A percentile compares a stretch with the other conserved stretches of the same genome.
phyloP scores from a whole-genome alignment of 2,329 filamentous ascomycete genomes.

The Colletotrichum lentis region DNA sequence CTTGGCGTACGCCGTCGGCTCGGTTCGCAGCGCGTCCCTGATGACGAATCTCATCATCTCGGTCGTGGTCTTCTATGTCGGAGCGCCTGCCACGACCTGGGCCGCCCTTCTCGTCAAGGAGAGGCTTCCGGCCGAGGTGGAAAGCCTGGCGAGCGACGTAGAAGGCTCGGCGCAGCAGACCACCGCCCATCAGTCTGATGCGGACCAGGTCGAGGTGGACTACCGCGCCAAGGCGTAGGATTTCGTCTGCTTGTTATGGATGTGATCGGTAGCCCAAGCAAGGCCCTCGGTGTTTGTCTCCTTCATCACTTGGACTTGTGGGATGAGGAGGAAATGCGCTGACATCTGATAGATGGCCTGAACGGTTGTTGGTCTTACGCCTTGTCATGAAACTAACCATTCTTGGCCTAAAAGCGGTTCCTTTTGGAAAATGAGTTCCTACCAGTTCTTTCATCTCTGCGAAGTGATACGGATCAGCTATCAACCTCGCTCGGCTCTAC shows the following conservation, averaged over 20 bases:
- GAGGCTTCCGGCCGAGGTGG: conserved; percentile 14
- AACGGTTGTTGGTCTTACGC: too few species aligned
- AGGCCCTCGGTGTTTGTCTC: background rate
- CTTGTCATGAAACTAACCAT: too few species aligned
- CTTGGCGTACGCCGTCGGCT: conserved; percentile 58
- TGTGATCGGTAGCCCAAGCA: too few species aligned
- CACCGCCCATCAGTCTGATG: background rate
- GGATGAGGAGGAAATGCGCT: too few species aligned
- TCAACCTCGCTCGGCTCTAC: too few species aligned
- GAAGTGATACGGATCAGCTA: too few species aligned
- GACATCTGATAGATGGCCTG: too few species aligned
- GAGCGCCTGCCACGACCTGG: conserved; percentile 22
- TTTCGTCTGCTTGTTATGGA: background rate
- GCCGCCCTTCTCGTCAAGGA: conserved; percentile 19
- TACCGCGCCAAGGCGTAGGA: background rate
- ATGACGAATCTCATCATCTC: conserved; percentile 56
- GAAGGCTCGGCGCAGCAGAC: background rate
- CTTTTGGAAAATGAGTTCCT: too few species aligned
- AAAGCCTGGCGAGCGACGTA: background rate
- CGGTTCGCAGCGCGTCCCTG: conserved; percentile 55
- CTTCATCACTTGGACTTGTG: too few species aligned
- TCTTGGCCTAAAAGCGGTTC: too few species aligned
- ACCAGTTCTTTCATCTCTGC: too few species aligned
- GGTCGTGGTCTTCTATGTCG: conserved; percentile 56
- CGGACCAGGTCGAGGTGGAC: conserved; percentile 6